Evolutionary conservation across 2,329 filamentous ascomycete species (phyloP).

Genomic region (Huntiella bhutanensis): DNA sequence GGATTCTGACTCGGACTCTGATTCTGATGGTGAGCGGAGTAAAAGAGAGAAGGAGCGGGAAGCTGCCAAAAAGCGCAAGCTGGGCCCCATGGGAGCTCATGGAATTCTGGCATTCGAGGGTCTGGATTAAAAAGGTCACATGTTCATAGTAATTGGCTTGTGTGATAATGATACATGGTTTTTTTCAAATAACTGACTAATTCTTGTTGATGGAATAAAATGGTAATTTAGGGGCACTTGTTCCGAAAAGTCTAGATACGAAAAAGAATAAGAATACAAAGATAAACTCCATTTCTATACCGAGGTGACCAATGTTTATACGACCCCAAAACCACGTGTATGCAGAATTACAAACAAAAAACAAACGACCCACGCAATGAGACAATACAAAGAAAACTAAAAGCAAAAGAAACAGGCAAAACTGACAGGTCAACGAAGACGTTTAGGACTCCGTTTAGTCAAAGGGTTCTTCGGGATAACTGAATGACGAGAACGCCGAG

Average conservation of each 20-base stretch:
- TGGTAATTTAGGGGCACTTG: background rate
- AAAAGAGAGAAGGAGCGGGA: conserved; percentile 14
- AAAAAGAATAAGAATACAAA: conserved; percentile 2
- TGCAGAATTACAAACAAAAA: background rate
- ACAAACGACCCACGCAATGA: background rate
- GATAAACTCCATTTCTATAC: background rate
- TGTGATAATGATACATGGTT: background rate
- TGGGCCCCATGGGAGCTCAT: conserved; percentile 32
- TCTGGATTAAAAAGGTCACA: conserved; percentile 20
- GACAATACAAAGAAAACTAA: background rate
- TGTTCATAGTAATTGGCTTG: background rate
- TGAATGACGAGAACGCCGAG: too few relatives aligned
- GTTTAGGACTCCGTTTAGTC: too few relatives aligned
- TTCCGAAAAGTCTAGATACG: background rate
- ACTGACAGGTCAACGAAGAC: background rate
- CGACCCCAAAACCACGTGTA: too few relatives aligned
- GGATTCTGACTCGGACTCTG: conserved; percentile 7
- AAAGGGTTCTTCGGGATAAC: too few relatives aligned
- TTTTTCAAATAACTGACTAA: conserved; percentile 1
- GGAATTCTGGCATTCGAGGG: conserved; percentile 32
- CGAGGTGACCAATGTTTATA: too few relatives aligned
- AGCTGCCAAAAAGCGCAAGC: conserved; percentile 21
- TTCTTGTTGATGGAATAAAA: background rate
- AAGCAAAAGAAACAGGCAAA: background rate
- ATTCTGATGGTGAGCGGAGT: conserved; percentile 2